Conservation (phyloP, 1,139 yeast species). For the Zygotorulaspora mrakii region DNA sequence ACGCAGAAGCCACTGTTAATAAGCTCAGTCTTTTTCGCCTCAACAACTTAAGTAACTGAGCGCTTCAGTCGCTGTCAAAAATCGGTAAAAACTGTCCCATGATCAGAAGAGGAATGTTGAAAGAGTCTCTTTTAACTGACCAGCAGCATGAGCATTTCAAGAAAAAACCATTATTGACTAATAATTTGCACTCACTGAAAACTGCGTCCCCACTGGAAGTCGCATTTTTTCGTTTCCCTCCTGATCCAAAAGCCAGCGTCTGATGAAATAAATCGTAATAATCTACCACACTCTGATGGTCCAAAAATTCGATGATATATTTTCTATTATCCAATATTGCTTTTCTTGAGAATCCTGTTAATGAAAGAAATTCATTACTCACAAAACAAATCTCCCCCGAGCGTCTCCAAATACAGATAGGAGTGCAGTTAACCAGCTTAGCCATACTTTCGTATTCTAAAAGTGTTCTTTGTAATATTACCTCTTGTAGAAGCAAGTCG, state of each 20-base stretch:
- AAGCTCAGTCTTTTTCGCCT: too few species aligned
- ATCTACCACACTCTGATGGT: conserved; percentile 76
- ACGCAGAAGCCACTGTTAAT: too few species aligned
- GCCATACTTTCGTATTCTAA: conserved; percentile 56
- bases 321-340: conserved; percentile 39
- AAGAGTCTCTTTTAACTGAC: conserved; percentile 85
- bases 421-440: conserved; percentile 52
- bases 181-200: conserved; percentile 72
- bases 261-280: conserved; percentile 76
- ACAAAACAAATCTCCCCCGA: conserved; percentile 74
- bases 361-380: conserved; percentile 60
- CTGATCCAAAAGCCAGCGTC: conserved; percentile 74
- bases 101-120: conserved; percentile 90
- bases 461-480: conserved; percentile 64
- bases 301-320: conserved; percentile 81
- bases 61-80: conserved; percentile 23
- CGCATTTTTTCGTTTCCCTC: conserved; percentile 15
- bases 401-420: conserved; percentile 73
- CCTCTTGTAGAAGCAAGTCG: conserved; percentile 62
- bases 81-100: conserved; percentile 87
- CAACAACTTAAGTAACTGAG: neutral
- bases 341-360: conserved; percentile 48
- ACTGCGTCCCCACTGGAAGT: conserved; percentile 20
- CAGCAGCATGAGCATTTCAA: conserved; percentile 70
- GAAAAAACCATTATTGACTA: conserved; percentile 41